Conservation (phyloP, 768 basidiomycete genomes). For the Boletus reticuloceps region DNA sequence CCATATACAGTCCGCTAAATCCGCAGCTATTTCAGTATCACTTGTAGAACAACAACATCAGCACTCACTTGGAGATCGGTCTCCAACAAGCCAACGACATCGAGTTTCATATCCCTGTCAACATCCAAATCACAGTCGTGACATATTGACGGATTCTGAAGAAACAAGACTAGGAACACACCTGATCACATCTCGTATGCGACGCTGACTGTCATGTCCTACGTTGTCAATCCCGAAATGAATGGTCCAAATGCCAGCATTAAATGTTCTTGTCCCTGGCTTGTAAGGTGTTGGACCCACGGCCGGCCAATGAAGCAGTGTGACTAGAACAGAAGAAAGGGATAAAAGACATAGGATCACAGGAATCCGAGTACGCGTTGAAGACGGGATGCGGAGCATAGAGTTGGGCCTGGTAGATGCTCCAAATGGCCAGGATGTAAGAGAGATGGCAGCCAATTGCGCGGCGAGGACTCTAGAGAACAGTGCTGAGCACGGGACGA, state of each 20-base stretch:
- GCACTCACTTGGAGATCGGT: constrained; percentile 76
- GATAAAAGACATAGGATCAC: constrained; percentile 39
- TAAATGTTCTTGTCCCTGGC: constrained; percentile 63
- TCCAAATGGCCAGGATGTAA: constrained; percentile 40
- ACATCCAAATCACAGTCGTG: not conserved
- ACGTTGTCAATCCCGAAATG: constrained; percentile 70
- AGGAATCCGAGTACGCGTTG: constrained; percentile 30
- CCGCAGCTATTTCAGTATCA: not conserved
- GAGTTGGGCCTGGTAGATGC: not conserved
- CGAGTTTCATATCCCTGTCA: constrained; percentile 84
- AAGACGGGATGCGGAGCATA: constrained; percentile 15
- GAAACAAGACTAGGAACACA: constrained; percentile 37
- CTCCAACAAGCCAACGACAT: constrained; percentile 82
- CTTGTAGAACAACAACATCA: not conserved
- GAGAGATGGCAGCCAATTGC: constrained; percentile 50
- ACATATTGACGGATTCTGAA: not conserved
- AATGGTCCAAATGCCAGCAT: constrained; percentile 87
- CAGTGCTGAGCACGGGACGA: not conserved
- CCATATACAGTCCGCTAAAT: constrained; percentile 70
- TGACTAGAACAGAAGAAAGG: constrained; percentile 48
- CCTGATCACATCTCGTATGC: constrained; percentile 50
- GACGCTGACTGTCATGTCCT: constrained; percentile 35
- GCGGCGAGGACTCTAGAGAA: constrained; percentile 47
- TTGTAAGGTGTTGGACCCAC: constrained; percentile 55
- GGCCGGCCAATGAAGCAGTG: constrained; percentile 53